Base-by-base conservation (phyloP, 2,329 filamentous ascomycete genomes). In the Pyrenophora graminea region DNA sequence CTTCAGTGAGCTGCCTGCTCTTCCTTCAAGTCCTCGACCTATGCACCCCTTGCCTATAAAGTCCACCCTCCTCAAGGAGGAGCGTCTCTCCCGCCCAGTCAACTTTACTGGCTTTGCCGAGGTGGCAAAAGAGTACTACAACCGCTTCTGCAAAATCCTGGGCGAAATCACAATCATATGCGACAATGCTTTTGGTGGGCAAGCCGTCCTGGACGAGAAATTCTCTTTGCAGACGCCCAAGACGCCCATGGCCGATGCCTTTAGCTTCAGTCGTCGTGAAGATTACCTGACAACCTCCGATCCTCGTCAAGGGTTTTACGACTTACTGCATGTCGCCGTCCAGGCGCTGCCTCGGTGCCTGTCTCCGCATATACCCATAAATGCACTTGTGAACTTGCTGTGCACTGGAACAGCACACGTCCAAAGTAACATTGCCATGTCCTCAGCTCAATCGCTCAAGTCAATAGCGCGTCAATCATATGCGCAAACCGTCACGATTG, bases 361-460 rank as follows among this genome's bases (percentile, higher is more conserved):
- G 18, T 95, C 93, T 1, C 84, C 88, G 34, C 89, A 95, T 54
- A 94, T 97, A 48, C 90, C 92, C 0, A 93, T 97, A 73, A 96
- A 95, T 67, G 89, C 91, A 0, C 79, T 99, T 27, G 92, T 99
- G 73, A 97, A 97, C 68, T 80, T 99, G 1, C 79, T 99, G 3
- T 99, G 95, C 69, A 99, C 94, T 2, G 94, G 93, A 9, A 99
- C 95, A 1, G 94, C 94, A 10, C 95, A 99, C 73, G 89, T 97
- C 15, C 91, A 97, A 68, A 84, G 84, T 31, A 92, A 94, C 51
- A 97, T 99, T 70, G 95, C 94, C 1, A 84, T 85, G 37, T 97
- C 94, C 0, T 97, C 95, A 1, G 90, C 91, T 3, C 89, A 92
- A 61, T 97, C 94, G 1, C 76, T 99, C 13, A 97, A 97, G 71